Percentiles rank a stretch among this genome's conserved stretches.
These are phyloP conservation scores for Clathrus columnatus DNA, from an alignment of 768 basidiomycete species.

Conservation along the genomic window DNA sequence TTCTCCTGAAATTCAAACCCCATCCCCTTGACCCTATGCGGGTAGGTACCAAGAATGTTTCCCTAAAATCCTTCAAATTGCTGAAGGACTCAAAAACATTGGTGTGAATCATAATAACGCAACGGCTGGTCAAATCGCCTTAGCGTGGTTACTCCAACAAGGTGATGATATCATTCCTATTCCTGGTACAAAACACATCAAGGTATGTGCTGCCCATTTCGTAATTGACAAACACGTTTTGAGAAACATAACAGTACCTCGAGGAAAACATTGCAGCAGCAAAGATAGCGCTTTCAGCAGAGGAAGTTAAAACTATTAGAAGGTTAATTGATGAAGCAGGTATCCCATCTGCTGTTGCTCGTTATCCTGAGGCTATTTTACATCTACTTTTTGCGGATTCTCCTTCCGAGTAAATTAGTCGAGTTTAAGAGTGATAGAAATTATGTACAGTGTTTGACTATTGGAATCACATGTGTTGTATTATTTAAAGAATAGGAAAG, in stretches of 20 bases:
- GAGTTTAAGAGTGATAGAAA: too few species aligned
- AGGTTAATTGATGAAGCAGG: constrained; percentile 23
- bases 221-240: neutral
- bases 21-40: neutral
- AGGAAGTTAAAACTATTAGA: constrained; percentile 31
- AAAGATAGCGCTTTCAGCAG: constrained; percentile 25
- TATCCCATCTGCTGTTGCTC: neutral
- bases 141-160: constrained; percentile 44
- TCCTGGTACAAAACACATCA: constrained; percentile 36
- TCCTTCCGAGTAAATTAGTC: too few species aligned
- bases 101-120: constrained; percentile 33
- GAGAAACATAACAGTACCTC: constrained; percentile 26
- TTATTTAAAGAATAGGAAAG: too few species aligned
- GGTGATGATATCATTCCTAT: constrained; percentile 39
- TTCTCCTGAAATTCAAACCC: neutral
- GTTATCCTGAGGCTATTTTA: neutral
- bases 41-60: constrained; percentile 33
- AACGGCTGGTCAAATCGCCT: constrained; percentile 37
- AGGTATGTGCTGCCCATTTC: neutral
- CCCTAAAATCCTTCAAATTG: constrained; percentile 35
- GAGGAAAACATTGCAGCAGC: constrained; percentile 36
- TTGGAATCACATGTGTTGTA: too few species aligned
- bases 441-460: too few species aligned
- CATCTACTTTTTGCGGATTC: neutral
- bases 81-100: constrained; percentile 27